Conservation (phyloP, 352 stramenopile genomes). For the Blastocystis sp. region DNA sequence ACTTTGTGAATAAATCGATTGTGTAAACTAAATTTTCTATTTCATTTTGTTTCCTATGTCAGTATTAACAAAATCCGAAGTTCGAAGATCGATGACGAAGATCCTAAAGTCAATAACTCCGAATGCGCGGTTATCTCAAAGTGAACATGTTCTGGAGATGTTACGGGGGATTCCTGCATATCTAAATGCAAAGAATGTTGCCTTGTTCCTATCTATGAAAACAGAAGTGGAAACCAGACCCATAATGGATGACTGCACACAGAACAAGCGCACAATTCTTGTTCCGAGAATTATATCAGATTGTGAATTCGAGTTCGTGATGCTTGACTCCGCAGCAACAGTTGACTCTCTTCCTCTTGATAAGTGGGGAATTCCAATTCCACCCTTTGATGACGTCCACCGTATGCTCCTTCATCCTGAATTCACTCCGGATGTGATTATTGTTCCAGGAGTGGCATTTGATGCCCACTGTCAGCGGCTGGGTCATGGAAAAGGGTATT, state of each 20-base stretch:
- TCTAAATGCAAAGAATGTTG: slow-evolving; percentile 1
- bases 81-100: slow-evolving; percentile 17
- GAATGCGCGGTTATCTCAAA: background rate
- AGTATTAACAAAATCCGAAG: background rate
- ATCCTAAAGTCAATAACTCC: background rate
- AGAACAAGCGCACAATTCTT: background rate
- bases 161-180: background rate
- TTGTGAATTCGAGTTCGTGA: slow-evolving; percentile 44
- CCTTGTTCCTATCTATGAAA: slow-evolving; percentile 50
- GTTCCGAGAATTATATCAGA: slow-evolving; percentile 55
- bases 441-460: slow-evolving; percentile 67
- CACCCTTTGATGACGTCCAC: background rate
- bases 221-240: slow-evolving; percentile 38
- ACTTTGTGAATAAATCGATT: background rate
- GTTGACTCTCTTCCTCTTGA: slow-evolving; percentile 37
- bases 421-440: slow-evolving; percentile 61
- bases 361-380: slow-evolving; percentile 67
- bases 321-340: background rate
- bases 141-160: background rate
- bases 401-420: slow-evolving; percentile 53
- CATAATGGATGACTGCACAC: slow-evolving; percentile 44
- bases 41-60: slow-evolving; percentile 40
- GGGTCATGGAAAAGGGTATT: slow-evolving; percentile 66
- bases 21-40: background rate
- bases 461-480: slow-evolving; percentile 48